phyloP scores from a whole-genome alignment of 176 grass and related monocot genomes.

The Juncus inflexus region DNA sequence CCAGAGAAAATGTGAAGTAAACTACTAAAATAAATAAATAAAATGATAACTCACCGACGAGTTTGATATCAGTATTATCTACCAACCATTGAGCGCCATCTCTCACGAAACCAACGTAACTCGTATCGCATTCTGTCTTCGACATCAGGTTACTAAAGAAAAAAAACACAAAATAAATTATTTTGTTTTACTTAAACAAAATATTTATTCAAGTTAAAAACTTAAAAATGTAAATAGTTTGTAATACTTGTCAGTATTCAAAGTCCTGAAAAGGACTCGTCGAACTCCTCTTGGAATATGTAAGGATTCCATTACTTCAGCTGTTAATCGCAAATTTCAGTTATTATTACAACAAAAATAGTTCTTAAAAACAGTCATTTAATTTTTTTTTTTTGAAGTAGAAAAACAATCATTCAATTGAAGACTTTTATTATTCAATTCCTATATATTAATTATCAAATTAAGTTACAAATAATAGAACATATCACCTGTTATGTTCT shows the following conservation, averaged over 20 bases:
- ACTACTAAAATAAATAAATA: not conserved
- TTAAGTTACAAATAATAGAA: not conserved
- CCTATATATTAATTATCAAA: not conserved
- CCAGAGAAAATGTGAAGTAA: not conserved
- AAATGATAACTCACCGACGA: slow-evolving; percentile 53
- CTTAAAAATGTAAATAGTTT: too few relatives aligned
- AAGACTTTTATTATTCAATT: not conserved
- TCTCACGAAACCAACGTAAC: slow-evolving; percentile 69
- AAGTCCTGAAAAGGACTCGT: slow-evolving; percentile 74
- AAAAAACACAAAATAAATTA: not conserved
- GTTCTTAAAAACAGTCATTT: not conserved
- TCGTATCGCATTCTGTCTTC: slow-evolving; percentile 56
- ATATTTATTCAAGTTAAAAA: not conserved
- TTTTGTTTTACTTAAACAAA: not conserved
- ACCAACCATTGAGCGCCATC: slow-evolving; percentile 84
- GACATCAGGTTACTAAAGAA: slow-evolving; percentile 65
- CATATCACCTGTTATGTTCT: slow-evolving; percentile 79
- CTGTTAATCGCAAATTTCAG: slow-evolving; percentile 20
- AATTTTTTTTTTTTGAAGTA: not conserved
- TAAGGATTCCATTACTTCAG: slow-evolving; percentile 65
- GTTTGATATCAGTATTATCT: slow-evolving; percentile 89
- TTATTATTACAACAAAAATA: slow-evolving; percentile 1
- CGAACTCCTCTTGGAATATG: slow-evolving; percentile 65
- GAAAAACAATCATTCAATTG: not conserved
- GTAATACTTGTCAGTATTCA: slow-evolving; percentile 72